Evolutionary conservation across 768 basidiomycete genomes (phyloP), one percentile per base, ranked within the genome.

Genomic region (Dioszegia aurantiaca): DNA sequence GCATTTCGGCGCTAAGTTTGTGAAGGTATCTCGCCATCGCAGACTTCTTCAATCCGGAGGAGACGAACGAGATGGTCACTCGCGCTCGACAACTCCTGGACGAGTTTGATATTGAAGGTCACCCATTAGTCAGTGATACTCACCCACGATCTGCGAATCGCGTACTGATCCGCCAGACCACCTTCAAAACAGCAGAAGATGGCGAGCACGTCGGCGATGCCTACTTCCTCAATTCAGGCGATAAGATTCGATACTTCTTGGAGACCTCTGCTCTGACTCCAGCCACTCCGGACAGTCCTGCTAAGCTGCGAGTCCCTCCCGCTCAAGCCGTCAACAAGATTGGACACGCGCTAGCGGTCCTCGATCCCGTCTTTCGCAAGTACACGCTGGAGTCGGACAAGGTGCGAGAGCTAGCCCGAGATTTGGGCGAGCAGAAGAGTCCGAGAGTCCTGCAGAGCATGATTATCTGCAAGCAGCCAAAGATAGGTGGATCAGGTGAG

Each of bases 161-260:
- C 28, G 28, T 52, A 26, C 19, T 53, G 16, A 40, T 27, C 30
- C 19, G n/a, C 17, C 36, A 77, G 91, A 98, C 92, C 12, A 88
- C 85, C 71, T 99, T 99, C 77, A 88, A 87, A 16, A 92, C 91
- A 0, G 82, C 82, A 21, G 76, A 72, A 2, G 62, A 76, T 54
- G 66, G 74, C 39, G 68, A 70, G 39, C 73, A 74, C 59, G 65
- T 76, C 28, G 92, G 92, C 0, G 92, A 98, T 70, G 85, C 90
- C 30, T 98, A 98, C 76, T 99, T 99, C 70, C 80, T 99, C 45
- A 83, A 79, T 28, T 92, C 90, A 1, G 90, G 90, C 1, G 90
- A 97, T 77, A 95, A 95, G 65, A 89, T 98, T 59, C 85, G 88
- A 5, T 98, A 86, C 77, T 98, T 99, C 77, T 80, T 99, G 42